Evolutionary conservation across 345 rosid species (phyloP).

Genomic region (Hibiscus tridactylites): DNA sequence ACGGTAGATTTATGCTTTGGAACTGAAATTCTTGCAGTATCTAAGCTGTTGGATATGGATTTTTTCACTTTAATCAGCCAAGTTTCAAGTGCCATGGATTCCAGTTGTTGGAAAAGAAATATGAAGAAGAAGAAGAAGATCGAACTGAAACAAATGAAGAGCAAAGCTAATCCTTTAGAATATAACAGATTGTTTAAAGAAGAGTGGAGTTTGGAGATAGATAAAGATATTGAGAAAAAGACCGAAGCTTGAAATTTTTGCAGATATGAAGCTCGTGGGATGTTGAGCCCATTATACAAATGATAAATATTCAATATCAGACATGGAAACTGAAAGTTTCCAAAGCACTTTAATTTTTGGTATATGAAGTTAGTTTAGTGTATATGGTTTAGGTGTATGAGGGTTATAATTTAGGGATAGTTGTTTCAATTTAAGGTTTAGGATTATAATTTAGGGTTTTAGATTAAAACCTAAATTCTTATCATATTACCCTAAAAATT

Average conservation of each 20-base stretch:
- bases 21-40: constrained; percentile 32
- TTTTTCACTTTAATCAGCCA: constrained; percentile 68
- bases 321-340: too few species aligned
- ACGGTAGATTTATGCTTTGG: constrained; percentile 29
- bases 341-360: too few species aligned
- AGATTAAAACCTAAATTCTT: too few species aligned
- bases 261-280: constrained; percentile 46
- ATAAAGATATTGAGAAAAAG: constrained; percentile 16
- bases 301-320: too few species aligned
- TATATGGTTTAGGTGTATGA: too few species aligned
- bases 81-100: constrained; percentile 80
- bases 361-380: too few species aligned
- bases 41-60: constrained; percentile 42
- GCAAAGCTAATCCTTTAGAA: neutral
- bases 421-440: too few species aligned
- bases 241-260: constrained; percentile 13
- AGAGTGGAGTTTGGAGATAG: constrained; percentile 19
- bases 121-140: constrained; percentile 11
- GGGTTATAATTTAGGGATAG: too few species aligned
- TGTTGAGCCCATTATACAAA: constrained; percentile 36
- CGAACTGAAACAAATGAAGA: neutral
- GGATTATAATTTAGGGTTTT: too few species aligned
- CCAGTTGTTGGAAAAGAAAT: neutral
- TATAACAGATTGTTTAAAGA: neutral
- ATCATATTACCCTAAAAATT: too few species aligned